Conservation (phyloP, 2,329 filamentous ascomycete genomes). For the Microthyrium microscopicum region DNA sequence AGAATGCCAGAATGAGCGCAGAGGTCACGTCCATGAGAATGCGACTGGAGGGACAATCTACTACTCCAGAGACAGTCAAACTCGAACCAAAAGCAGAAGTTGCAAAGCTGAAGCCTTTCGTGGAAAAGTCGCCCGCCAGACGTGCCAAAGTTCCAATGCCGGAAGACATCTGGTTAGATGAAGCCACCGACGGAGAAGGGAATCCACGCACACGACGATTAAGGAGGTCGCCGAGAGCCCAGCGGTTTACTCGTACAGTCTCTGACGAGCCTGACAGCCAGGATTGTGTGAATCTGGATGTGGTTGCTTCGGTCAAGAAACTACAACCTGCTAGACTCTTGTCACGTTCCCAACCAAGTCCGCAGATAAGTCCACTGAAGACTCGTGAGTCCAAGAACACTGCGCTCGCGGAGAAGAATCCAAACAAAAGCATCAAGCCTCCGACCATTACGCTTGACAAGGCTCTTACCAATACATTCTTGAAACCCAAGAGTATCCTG, state of each 20-base stretch:
- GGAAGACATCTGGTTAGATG: too few species aligned
- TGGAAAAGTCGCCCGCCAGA: background rate
- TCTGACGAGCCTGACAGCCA: too few species aligned
- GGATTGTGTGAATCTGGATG: too few species aligned
- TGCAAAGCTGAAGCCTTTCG: background rate
- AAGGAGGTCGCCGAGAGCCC: too few species aligned
- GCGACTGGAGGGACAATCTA: background rate
- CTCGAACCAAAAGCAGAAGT: background rate
- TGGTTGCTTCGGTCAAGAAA: too few species aligned
- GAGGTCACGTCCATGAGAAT: conserved; percentile 19
- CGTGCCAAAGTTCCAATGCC: background rate
- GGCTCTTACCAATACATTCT: background rate
- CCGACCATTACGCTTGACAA: background rate
- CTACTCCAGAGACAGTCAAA: background rate
- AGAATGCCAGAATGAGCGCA: conserved; percentile 16
- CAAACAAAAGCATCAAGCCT: background rate
- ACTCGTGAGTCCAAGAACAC: conserved; percentile 1
- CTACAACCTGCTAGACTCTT: too few species aligned
- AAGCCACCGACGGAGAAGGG: too few species aligned
- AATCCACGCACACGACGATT: too few species aligned
- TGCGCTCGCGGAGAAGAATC: background rate
- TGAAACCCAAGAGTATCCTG: background rate
- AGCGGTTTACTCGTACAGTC: too few species aligned
- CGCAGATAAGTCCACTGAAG: conserved; percentile 4
- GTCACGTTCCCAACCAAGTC: too few species aligned